These are phyloP conservation scores for Seiridium unicorne DNA, from an alignment of 2,329 filamentous ascomycete genomes.

Conservation along the genomic window DNA sequence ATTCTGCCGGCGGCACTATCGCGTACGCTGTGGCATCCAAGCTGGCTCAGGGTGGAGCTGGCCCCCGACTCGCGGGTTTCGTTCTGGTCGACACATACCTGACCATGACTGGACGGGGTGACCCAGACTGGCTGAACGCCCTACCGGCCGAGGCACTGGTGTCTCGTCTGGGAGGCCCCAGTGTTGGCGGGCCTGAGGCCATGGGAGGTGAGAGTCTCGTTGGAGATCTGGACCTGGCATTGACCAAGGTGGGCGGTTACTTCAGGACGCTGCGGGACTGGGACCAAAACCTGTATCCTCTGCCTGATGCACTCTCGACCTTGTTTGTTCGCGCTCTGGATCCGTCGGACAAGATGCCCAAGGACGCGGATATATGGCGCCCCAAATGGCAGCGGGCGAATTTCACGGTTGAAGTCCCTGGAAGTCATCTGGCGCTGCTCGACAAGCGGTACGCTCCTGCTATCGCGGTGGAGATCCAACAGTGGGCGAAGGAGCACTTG, in stretches of 20 bases:
- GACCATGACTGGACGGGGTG: conserved; percentile 6
- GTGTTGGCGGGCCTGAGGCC: background rate
- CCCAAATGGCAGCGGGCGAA: conserved; percentile 4
- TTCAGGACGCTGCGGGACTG: conserved; percentile 7
- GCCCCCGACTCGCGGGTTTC: conserved; percentile 1
- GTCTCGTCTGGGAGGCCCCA: conserved; percentile 3
- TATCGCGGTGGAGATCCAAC: conserved; percentile 6
- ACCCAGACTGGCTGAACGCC: conserved; percentile 4
- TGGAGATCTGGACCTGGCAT: conserved; percentile 6
- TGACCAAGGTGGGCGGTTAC: conserved; percentile 7
- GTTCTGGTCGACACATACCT: conserved; percentile 4
- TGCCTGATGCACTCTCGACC: conserved; percentile 3
- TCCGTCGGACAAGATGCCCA: conserved; percentile 6
- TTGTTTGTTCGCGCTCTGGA: conserved; percentile 1
- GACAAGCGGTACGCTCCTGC: conserved; percentile 7
- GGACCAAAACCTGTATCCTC: conserved; percentile 2
- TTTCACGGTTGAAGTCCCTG: conserved; percentile 3
- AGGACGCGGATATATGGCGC: conserved; percentile 4
- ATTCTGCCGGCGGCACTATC: conserved; percentile 3
- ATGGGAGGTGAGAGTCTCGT: conserved; percentile 4
- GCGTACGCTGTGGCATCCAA: conserved; percentile 4
- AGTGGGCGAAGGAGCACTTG: conserved; percentile 2
- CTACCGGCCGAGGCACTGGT: conserved; percentile 2
- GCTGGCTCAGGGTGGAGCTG: background rate
- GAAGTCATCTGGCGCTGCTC: conserved; percentile 8